Base-by-base conservation (phyloP, 2,329 filamentous ascomycete genomes). In the Ambrosiella beaveri region DNA sequence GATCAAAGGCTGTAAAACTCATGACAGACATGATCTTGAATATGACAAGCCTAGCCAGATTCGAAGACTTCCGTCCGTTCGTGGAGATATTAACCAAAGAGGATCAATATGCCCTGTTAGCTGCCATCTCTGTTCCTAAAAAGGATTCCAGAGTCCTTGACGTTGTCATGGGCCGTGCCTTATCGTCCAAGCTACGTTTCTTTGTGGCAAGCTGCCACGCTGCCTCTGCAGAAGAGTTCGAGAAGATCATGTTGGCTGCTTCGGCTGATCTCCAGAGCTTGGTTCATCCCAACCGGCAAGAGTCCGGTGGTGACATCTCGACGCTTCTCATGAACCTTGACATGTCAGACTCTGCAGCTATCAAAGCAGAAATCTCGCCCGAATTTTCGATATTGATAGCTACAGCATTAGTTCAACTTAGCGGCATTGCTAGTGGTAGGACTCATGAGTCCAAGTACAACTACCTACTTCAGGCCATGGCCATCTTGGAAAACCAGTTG, bases 401-500 rank as follows among this genome's bases (percentile, higher is more conserved):
- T 35, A 57, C 57, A 13, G 19, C 50, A 15, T 54, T 61, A 7
- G 50, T 62, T 27, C 58, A 59, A 15, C 41, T 57, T 8, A 58
- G 57, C 27, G 47, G 49, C 1, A 12, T 61, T 17, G 38, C 49
- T 7, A 40, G 54, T n/a, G 54, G 54, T 17, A 54, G 57, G 7
- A 37, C 50, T 17, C 45, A 27, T 9, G 35, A 35, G 9, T 19
- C 44, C 38, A 50, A 54, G 15, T 11, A 37, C 7, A 62, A 65
- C 2, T 64, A 67, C 8, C 68, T 80, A 15, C 65, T 80, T 0
- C 75, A 75, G 51, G 78, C 77, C 0, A 66, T 75, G 1, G 59
- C 74, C 0, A 65, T 80, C 3, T 69, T 81, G 0, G 75, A 80
- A 38, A 68, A 72, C 11, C 76, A 78, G 59, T 68, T 75, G 4